These are phyloP conservation scores for Coemansia sp. DNA, from an alignment of 192 early-diverging fungal genomes.

Conservation along the genomic window DNA sequence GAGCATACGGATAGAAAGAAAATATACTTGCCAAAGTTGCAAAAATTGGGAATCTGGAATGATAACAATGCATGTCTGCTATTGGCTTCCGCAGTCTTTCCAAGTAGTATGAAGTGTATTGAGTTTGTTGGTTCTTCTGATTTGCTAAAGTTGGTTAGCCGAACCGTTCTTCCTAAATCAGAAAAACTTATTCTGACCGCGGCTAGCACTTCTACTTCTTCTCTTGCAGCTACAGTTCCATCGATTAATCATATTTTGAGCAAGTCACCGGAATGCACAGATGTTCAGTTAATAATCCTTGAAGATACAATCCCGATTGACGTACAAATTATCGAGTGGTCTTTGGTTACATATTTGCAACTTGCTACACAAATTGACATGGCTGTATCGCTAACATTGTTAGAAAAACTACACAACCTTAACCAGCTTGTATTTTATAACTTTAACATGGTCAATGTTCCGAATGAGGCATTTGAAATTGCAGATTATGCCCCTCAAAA, in stretches of 20 bases:
- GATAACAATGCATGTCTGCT: neutral
- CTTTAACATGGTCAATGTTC: conserved; percentile 3
- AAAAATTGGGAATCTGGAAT: conserved; percentile 9
- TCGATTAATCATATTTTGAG: conserved; percentile 8
- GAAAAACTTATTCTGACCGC: neutral
- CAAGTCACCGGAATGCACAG: neutral
- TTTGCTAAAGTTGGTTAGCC: neutral
- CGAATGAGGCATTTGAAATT: conserved; percentile 3
- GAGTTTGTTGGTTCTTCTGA: conserved; percentile 9
- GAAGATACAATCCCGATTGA: conserved; percentile 12
- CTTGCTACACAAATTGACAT: conserved; percentile 2
- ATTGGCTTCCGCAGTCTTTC: conserved; percentile 1
- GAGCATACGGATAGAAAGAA: neutral
- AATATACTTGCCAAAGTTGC: conserved; percentile 9
- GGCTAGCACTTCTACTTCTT: neutral
- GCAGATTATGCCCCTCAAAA: neutral
- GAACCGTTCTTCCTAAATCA: neutral
- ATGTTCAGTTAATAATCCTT: neutral
- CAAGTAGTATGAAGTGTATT: conserved; percentile 5
- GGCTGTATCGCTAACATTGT: neutral
- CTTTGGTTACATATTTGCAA: conserved; percentile 1
- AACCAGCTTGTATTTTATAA: conserved; percentile 2
- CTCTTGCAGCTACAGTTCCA: neutral
- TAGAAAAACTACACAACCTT: conserved; percentile 6
- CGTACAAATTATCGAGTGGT: neutral